Evolutionary conservation across 164 flowering plant species (phyloP), one percentile per base, ranked within the genome.

Genomic region (Umbilicus rupestris): DNA sequence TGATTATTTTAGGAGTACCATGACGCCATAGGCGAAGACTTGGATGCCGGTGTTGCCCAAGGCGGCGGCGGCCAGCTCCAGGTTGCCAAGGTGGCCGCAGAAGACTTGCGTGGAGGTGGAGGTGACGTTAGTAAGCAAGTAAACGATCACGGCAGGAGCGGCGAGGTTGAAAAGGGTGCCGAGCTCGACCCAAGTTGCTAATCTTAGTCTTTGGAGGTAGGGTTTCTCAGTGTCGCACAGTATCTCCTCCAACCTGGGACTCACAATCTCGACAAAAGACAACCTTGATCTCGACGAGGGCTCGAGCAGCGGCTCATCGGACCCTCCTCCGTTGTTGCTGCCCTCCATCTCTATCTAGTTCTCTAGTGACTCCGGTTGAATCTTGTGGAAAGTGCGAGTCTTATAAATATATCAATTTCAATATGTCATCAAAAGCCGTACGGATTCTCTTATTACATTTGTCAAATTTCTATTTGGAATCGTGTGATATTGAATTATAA

Each of bases 111-210:
- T 72, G 50, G 77, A 71, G 66, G 73, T 45, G 58, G 75, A 75
- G 33, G 57, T 68, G 37, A 68, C 69, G 33, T 73, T 73, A 63
- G 73, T 77, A 64, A 79, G 62, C 62, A 79, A 26, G 63, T 75
- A 79, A 24, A 71, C 78, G 0, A 77, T 19, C 14, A 79, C 70
- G 0, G 83, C 73, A 0, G 80, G 82, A 0, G 57, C 78, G 1
- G 82, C 80, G 0, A 76, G 66, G 22, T 28, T 60, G 45, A 69
- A 72, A 26, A 76, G 68, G 28, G 39, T 35, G 5, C 41, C 63
- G 8, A 78, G 63, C 8, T 69, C 76, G 3, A 73, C 39, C 57
- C 39, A 24, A 3, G 76, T 73, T 0, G 72, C 76, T 7, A 31
- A 39, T 7, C 31, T 58, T 30, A 66, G 22, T n/a, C 72, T 68